A percentile compares a stretch with the other conserved stretches of the same genome.
Evolutionary conservation across 495 filamentous ascomycete genomes (phyloP).

Genomic region (Penicillium verhagenii): DNA sequence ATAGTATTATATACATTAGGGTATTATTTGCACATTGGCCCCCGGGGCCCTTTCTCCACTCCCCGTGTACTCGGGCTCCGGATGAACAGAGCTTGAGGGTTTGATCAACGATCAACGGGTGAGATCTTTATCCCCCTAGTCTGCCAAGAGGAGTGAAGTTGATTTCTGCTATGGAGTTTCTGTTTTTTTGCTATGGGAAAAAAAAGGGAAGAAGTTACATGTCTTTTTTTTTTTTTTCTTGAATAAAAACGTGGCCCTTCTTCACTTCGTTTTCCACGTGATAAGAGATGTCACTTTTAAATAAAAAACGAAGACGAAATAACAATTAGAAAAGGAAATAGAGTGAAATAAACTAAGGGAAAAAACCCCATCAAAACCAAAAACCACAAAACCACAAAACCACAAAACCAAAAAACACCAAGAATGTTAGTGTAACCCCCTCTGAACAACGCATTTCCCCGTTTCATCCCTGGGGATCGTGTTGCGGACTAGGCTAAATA

Average conservation of each 20-base stretch:
- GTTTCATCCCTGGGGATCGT: constrained; percentile 19
- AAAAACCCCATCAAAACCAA: background rate
- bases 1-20: too few species aligned
- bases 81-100: constrained; percentile 4
- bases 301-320: too few species aligned
- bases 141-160: constrained; percentile 15
- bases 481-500: constrained; percentile 6
- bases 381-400: background rate
- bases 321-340: too few species aligned
- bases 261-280: too few species aligned
- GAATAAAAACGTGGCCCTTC: too few species aligned
- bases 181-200: background rate
- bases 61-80: constrained; percentile 11
- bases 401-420: background rate
- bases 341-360: background rate
- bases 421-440: constrained; percentile 22
- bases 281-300: too few species aligned
- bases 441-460: constrained; percentile 7
- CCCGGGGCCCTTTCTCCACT: background rate
- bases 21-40: too few species aligned
- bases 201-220: background rate
- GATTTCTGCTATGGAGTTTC: background rate
- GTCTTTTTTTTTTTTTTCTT: too few species aligned
- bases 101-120: constrained; percentile 22
- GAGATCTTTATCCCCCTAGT: constrained; percentile 36